A percentile compares a stretch with the other conserved stretches of the same genome.
phyloP scores from a whole-genome alignment of 2,329 filamentous ascomycete species.

The Emmonsiellopsis sp. region DNA sequence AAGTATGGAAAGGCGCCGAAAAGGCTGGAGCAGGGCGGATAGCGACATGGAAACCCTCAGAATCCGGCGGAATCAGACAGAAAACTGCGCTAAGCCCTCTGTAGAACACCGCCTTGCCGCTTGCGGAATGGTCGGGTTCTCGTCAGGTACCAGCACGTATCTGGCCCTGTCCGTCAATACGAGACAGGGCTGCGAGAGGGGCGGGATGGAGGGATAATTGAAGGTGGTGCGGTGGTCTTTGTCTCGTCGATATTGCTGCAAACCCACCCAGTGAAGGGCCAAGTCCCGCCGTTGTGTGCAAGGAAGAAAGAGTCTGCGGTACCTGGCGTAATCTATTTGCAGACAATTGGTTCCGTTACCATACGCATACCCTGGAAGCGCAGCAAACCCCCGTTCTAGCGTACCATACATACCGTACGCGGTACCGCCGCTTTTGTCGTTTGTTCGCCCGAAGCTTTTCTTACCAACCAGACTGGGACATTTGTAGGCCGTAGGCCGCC shows the following conservation, averaged over 20 bases:
- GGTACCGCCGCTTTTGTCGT: neutral
- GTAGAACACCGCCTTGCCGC: constrained; percentile 4
- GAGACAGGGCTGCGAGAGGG: neutral
- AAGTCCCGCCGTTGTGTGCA: too few relatives aligned
- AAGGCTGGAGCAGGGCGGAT: constrained; percentile 4
- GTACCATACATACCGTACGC: too few relatives aligned
- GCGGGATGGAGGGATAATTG: too few relatives aligned
- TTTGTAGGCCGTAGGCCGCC: too few relatives aligned
- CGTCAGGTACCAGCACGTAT: neutral
- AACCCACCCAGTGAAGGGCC: too few relatives aligned
- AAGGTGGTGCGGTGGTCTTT: too few relatives aligned
- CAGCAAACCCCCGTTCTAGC: too few relatives aligned
- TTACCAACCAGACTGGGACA: constrained; percentile 2
- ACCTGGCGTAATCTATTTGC: too few relatives aligned
- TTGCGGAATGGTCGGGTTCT: constrained; percentile 12
- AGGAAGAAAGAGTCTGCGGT: too few relatives aligned
- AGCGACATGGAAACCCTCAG: constrained; percentile 8
- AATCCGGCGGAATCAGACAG: constrained; percentile 11
- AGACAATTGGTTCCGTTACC: too few relatives aligned
- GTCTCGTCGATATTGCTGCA: too few relatives aligned
- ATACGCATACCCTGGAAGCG: too few relatives aligned
- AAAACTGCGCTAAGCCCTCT: constrained; percentile 6
- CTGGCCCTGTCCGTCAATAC: neutral
- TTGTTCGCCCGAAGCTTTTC: neutral
- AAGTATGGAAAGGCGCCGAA: constrained; percentile 5